These are phyloP conservation scores for Senna siamea DNA, from an alignment of 306 rosid genomes.

Conservation along the genomic window DNA sequence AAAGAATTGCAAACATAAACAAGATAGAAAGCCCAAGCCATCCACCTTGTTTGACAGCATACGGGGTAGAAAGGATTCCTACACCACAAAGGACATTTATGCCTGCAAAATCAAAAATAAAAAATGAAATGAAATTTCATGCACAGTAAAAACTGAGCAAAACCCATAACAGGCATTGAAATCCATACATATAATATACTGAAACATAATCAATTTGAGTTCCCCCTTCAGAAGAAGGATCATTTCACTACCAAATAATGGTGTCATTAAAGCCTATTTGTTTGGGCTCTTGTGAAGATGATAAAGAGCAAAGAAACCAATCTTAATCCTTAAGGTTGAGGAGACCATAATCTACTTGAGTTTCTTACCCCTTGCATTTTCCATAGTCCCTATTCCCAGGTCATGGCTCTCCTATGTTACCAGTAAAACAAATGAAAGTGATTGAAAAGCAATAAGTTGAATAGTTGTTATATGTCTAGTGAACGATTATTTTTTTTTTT, in stretches of 20 bases:
- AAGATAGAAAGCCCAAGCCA: conserved; percentile 76
- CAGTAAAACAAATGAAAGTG: no score
- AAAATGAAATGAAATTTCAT: no score
- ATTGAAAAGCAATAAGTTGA: background rate
- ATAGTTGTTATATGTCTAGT: background rate
- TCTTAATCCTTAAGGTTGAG: background rate
- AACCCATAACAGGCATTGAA: background rate
- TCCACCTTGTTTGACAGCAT: conserved; percentile 86
- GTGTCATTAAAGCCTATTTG: conserved; percentile 5
- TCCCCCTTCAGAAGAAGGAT: background rate
- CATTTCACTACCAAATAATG: background rate
- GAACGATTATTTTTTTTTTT: background rate
- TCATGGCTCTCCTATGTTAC: no score
- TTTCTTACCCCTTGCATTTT: background rate
- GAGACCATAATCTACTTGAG: background rate
- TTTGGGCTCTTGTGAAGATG: conserved; percentile 20
- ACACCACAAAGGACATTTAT: conserved; percentile 93
- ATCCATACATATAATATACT: background rate
- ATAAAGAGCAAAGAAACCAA: background rate
- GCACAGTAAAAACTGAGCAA: background rate
- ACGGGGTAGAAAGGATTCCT: conserved; percentile 92
- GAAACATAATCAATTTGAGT: background rate
- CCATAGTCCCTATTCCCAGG: no score
- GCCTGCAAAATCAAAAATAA: conserved; percentile 54
- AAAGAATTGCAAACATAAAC: conserved; percentile 69